Evolutionary conservation across 306 rosid genomes (phyloP).

Genomic region (Cyclanthera cordifolia): DNA sequence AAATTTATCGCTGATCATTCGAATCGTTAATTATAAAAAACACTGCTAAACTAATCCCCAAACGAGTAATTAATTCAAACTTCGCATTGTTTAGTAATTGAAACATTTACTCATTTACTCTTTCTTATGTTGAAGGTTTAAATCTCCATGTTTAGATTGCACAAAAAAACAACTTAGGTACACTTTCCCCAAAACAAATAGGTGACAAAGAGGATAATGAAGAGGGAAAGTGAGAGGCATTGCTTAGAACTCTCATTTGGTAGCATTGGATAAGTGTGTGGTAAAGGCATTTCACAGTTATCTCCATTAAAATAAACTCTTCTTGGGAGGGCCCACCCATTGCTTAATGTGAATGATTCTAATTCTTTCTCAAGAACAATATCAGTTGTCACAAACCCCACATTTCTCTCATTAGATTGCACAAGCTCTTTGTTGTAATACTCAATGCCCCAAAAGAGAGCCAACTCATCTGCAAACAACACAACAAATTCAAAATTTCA

Average conservation of each 20-base stretch:
- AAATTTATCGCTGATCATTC: no score
- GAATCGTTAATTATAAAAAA: no score
- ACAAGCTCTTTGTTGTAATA: constrained; percentile 38
- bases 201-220: constrained; percentile 6
- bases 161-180: no score
- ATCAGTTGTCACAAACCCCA: constrained; percentile 47
- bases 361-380: constrained; percentile 45
- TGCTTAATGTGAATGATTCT: constrained; percentile 43
- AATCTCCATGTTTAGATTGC: no score
- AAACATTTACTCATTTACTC: no score
- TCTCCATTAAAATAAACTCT: constrained; percentile 76
- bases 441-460: constrained; percentile 66
- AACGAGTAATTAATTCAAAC: no score
- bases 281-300: constrained; percentile 53
- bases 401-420: constrained; percentile 21
- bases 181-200: neutral
- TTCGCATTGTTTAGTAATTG: no score
- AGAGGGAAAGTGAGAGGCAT: neutral
- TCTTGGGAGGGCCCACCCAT: constrained; percentile 72
- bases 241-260: constrained; percentile 35
- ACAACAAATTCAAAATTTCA: constrained; percentile 7
- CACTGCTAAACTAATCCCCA: no score
- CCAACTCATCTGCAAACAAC: constrained; percentile 52
- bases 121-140: no score
- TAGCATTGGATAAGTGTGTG: constrained; percentile 48